phyloP scores from a whole-genome alignment of 164 flowering plant species.

The Magnolia officinalis region DNA sequence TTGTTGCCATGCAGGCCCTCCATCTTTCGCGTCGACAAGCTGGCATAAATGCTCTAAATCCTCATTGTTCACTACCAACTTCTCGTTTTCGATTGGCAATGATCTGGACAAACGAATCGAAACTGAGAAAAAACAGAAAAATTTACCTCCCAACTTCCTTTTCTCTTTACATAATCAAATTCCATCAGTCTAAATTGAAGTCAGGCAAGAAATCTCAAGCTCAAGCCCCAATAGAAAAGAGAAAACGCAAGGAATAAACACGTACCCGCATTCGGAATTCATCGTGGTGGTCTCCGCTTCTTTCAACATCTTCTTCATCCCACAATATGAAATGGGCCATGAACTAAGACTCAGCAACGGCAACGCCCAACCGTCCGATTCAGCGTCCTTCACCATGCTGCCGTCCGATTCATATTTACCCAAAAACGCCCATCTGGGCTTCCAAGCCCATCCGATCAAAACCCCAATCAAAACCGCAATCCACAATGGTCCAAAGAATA shows the following conservation, averaged over 20 bases:
- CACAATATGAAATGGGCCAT: slow-evolving; percentile 24
- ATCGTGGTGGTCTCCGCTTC: slow-evolving; percentile 26
- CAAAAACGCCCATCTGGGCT: slow-evolving; percentile 64
- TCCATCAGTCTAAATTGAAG: background rate
- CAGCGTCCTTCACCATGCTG: slow-evolving; percentile 22
- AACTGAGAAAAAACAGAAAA: background rate
- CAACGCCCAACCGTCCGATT: slow-evolving; percentile 25
- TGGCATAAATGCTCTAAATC: slow-evolving; percentile 52
- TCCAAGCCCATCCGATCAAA: slow-evolving; percentile 83
- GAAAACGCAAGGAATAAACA: background rate
- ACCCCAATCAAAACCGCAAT: slow-evolving; percentile 62
- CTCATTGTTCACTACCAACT: slow-evolving; percentile 32
- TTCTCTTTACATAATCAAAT: background rate
- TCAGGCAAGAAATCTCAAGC: background rate
- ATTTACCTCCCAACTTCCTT: slow-evolving; percentile 19
- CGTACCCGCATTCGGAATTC: slow-evolving; percentile 19
- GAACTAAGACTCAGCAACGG: slow-evolving; percentile 18
- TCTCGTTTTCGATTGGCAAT: slow-evolving; percentile 25
- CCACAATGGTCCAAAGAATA: slow-evolving; percentile 55
- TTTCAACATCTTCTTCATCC: no score
- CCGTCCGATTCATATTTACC: slow-evolving; percentile 25
- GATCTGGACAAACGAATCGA: slow-evolving; percentile 30
- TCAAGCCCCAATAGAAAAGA: slow-evolving; percentile 13
- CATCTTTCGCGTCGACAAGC: slow-evolving; percentile 70
- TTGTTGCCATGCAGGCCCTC: slow-evolving; percentile 75